These are phyloP conservation scores for Millerozyma acaciae DNA, from an alignment of 805 yeast genomes.

Conservation along the genomic window DNA sequence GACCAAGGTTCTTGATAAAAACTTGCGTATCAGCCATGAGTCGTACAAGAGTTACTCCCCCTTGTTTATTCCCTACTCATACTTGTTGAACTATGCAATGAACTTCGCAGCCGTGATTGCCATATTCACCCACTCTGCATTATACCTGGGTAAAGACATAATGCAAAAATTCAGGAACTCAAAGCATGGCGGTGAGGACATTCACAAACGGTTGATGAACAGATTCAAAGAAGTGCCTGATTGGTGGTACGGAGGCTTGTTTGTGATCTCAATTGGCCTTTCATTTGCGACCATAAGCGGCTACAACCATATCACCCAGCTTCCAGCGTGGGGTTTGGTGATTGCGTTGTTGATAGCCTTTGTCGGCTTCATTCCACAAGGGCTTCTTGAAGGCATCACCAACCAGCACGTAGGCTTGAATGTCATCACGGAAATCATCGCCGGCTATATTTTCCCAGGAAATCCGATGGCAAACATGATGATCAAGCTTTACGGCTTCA, in stretches of 20 bases:
- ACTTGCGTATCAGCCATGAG: conserved; percentile 11
- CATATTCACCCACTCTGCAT: conserved; percentile 32
- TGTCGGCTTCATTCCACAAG: conserved; percentile 23
- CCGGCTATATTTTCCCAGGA: conserved; percentile 36
- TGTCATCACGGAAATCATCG: conserved; percentile 2
- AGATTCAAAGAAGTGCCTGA: conserved; percentile 26
- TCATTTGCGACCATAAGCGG: conserved; percentile 22
- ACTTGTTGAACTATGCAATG: conserved; percentile 37
- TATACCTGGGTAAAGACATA: conserved; percentile 57
- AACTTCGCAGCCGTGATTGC: conserved; percentile 60
- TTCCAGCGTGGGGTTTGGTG: conserved; percentile 21
- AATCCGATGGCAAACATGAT: conserved; percentile 47
- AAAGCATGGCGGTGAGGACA: conserved; percentile 19
- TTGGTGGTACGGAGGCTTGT: conserved; percentile 7
- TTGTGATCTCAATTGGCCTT: conserved; percentile 5
- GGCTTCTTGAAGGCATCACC: conserved; percentile 11
- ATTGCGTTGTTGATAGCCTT: conserved; percentile 20
- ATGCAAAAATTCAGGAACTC: conserved; percentile 22
- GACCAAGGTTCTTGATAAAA: conserved; percentile 12
- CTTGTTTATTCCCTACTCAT: conserved; percentile 12
- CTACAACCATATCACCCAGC: conserved; percentile 13
- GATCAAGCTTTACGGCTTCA: conserved; percentile 46
- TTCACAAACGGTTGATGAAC: conserved; percentile 55
- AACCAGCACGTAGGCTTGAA: conserved; percentile 11
- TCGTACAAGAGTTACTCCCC: conserved; percentile 13